Evolutionary conservation across 257 asterid genomes (phyloP).

Genomic region (Lycium ferocissimum): DNA sequence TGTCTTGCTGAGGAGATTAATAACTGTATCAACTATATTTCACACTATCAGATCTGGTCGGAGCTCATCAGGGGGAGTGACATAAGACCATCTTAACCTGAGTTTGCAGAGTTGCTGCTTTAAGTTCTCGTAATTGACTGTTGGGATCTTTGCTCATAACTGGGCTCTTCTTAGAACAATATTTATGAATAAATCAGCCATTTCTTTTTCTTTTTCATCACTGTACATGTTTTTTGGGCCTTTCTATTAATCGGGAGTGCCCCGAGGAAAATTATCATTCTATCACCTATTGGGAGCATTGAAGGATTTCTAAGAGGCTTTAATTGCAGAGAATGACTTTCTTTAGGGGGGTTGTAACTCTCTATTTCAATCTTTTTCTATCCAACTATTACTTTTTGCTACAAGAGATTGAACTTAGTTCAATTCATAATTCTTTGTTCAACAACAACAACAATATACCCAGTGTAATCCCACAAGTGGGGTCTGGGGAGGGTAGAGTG

Average conservation of each 20-base stretch:
- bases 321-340: neutral
- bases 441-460: too few relatives aligned
- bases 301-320: conserved; percentile 9
- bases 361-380: neutral
- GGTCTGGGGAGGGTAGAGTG: too few relatives aligned
- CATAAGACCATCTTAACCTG: conserved; percentile 25
- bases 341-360: neutral
- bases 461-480: too few relatives aligned
- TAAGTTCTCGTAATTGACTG: conserved; percentile 10
- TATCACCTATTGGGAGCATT: neutral
- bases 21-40: neutral
- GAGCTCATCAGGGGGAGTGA: conserved; percentile 18
- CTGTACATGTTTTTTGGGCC: neutral
- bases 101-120: conserved; percentile 24
- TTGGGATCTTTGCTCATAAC: neutral
- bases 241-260: neutral
- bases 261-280: neutral
- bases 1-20: conserved; percentile 32
- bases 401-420: neutral
- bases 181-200: conserved; percentile 6
- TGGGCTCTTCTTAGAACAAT: conserved; percentile 14
- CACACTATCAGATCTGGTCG: neutral
- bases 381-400: conserved; percentile 24
- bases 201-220: neutral
- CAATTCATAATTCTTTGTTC: neutral